A percentile compares a stretch with the other conserved stretches of the same genome.
These are phyloP conservation scores for Ilex asprella DNA, from an alignment of 257 asterid genomes.

Conservation along the genomic window DNA sequence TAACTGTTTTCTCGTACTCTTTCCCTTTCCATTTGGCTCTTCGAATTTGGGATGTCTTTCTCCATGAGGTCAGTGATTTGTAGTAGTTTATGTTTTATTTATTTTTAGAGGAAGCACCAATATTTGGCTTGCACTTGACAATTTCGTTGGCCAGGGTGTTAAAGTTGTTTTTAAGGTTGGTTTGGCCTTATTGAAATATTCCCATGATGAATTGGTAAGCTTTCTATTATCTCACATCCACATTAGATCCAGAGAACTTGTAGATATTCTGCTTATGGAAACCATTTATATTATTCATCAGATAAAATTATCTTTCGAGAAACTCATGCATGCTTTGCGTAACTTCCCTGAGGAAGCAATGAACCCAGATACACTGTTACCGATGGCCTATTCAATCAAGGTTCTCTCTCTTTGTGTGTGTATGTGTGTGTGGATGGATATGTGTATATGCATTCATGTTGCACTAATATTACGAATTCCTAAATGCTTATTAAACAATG, in stretches of 20 bases:
- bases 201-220: slow-evolving; percentile 89
- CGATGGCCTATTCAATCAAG: slow-evolving; percentile 89
- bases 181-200: slow-evolving; percentile 77
- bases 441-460: no score
- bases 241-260: no score
- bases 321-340: slow-evolving; percentile 74
- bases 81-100: not conserved
- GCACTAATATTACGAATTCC: no score
- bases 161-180: slow-evolving; percentile 87
- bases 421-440: no score
- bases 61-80: slow-evolving; percentile 62
- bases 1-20: slow-evolving; percentile 89
- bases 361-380: slow-evolving; percentile 82
- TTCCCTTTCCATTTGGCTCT: slow-evolving; percentile 97
- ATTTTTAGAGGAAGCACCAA: slow-evolving; percentile 1
- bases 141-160: slow-evolving; percentile 54
- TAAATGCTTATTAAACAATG: no score
- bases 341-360: slow-evolving; percentile 94
- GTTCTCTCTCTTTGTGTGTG: slow-evolving; percentile 27
- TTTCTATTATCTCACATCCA: not conserved
- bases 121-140: slow-evolving; percentile 10
- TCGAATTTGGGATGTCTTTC: slow-evolving; percentile 98
- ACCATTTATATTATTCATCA: slow-evolving; percentile 20
- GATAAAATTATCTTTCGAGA: slow-evolving; percentile 93
- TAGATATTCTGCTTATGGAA: not conserved